These are phyloP conservation scores for Nannizziopsis arthrosporioides DNA, from an alignment of 2,329 filamentous ascomycete genomes.

Conservation along the genomic window DNA sequence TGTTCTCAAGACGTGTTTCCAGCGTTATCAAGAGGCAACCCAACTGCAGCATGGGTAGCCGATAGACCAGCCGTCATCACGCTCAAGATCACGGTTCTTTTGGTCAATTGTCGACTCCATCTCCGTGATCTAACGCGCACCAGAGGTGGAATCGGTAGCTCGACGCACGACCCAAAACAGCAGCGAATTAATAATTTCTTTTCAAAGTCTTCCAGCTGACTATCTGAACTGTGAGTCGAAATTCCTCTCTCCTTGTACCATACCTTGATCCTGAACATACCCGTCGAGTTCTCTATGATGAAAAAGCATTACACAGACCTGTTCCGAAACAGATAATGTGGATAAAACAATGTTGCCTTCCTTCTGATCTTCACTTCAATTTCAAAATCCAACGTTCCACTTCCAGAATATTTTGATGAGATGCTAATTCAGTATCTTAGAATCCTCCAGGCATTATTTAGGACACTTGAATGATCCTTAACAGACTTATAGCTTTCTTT, in stretches of 20 bases:
- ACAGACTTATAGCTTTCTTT: too few relatives aligned
- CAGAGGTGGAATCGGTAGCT: slow-evolving; percentile 68
- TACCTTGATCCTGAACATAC: slow-evolving; percentile 1
- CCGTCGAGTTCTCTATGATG: slow-evolving; percentile 36
- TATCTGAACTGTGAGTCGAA: slow-evolving; percentile 10
- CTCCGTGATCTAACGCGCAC: slow-evolving; percentile 65
- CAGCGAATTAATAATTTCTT: slow-evolving; percentile 69
- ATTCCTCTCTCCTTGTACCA: slow-evolving; percentile 6
- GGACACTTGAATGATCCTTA: too few relatives aligned
- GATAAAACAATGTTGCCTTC: slow-evolving; percentile 29
- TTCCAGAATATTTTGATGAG: background rate
- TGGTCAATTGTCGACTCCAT: slow-evolving; percentile 60
- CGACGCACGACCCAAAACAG: slow-evolving; percentile 62
- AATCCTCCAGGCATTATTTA: too few relatives aligned
- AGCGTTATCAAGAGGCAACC: slow-evolving; percentile 1
- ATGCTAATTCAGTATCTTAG: too few relatives aligned
- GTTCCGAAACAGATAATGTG: slow-evolving; percentile 57
- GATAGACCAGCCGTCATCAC: slow-evolving; percentile 15
- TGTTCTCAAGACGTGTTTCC: background rate
- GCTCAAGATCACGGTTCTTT: slow-evolving; percentile 44
- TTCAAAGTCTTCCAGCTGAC: slow-evolving; percentile 35
- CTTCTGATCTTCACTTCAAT: slow-evolving; percentile 11
- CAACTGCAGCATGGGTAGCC: background rate
- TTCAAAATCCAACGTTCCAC: background rate
- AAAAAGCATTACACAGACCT: slow-evolving; percentile 43